A percentile compares a stretch with the other conserved stretches of the same genome.
Conservation (phyloP, 805 yeast genomes). For the Debaryomyces hansenii region DNA sequence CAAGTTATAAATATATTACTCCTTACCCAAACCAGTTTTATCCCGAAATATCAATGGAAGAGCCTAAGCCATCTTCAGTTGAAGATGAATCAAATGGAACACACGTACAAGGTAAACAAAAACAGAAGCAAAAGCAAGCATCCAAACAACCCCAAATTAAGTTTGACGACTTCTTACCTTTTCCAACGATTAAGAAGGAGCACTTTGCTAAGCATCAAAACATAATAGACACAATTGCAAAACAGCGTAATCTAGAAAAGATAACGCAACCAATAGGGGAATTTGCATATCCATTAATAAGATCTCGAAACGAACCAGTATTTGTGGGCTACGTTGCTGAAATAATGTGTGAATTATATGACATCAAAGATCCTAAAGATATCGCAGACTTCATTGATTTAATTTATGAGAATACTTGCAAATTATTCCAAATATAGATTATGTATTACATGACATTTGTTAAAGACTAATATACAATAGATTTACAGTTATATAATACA, state of each 20-base stretch:
- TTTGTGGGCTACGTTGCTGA: conserved; percentile 77
- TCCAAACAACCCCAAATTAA: conserved; percentile 16
- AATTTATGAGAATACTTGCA: conserved; percentile 36
- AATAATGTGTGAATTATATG: conserved; percentile 34
- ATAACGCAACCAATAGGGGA: conserved; percentile 19
- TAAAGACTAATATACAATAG: conserved; percentile 5
- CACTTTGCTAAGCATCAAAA: conserved; percentile 40
- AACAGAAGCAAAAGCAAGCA: conserved; percentile 13
- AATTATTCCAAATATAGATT: conserved; percentile 20
- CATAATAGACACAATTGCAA: conserved; percentile 10
- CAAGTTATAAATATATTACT: conserved; percentile 59
- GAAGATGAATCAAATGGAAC: conserved; percentile 2
- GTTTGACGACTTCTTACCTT: conserved; percentile 56
- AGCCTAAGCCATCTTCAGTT: background rate
- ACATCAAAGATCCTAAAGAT: conserved; percentile 24
- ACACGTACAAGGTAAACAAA: conserved; percentile 8
- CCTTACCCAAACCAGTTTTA: conserved; percentile 57
- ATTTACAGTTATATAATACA: conserved; percentile 6
- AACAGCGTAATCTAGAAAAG: background rate
- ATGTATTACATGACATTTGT: no score
- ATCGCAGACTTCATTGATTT: conserved; percentile 32
- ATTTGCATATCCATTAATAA: conserved; percentile 53
- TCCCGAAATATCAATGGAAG: conserved; percentile 30
- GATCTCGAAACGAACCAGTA: conserved; percentile 92
- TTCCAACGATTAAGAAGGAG: conserved; percentile 66